A percentile compares a stretch with the other conserved stretches of the same genome.
phyloP scores from a whole-genome alignment of 1,284 basidiomycete genomes.

The Mycena sp. region DNA sequence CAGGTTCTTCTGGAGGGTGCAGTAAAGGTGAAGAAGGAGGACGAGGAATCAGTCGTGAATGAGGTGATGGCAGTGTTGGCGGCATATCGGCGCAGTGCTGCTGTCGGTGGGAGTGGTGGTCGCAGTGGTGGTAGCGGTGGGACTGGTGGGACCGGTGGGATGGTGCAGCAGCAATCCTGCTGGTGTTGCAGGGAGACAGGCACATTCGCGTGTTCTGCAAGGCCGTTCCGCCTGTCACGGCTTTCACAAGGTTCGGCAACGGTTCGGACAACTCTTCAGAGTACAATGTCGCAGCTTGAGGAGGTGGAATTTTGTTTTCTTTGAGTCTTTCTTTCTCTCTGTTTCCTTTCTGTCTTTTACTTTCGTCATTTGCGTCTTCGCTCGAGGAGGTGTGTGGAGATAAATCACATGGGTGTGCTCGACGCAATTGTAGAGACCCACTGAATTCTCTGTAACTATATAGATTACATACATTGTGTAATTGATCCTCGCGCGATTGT shows the following conservation, averaged over 20 bases:
- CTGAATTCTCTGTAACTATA: too few species aligned
- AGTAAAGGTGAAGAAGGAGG: background rate
- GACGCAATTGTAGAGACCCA: too few species aligned
- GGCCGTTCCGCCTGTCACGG: background rate
- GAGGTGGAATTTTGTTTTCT: too few species aligned
- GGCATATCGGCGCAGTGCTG: background rate
- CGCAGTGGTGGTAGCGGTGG: background rate
- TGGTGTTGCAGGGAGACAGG: background rate
- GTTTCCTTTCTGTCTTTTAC: too few species aligned
- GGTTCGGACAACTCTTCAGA: background rate
- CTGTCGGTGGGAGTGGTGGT: background rate
- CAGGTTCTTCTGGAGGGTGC: background rate
- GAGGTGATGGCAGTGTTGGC: background rate
- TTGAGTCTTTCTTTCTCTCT: too few species aligned
- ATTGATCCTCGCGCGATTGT: too few species aligned
- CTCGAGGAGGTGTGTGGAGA: too few species aligned
- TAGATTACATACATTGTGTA: too few species aligned
- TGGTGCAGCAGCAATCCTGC: background rate
- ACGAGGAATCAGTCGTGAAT: background rate
- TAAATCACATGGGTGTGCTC: too few species aligned
- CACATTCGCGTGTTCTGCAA: background rate
- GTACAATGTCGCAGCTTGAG: too few species aligned
- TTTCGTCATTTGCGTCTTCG: too few species aligned
- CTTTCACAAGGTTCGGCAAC: background rate
- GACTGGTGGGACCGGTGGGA: too few species aligned